phyloP scores from a whole-genome alignment of 495 filamentous ascomycete genomes.

The Penicillium pulvis region DNA sequence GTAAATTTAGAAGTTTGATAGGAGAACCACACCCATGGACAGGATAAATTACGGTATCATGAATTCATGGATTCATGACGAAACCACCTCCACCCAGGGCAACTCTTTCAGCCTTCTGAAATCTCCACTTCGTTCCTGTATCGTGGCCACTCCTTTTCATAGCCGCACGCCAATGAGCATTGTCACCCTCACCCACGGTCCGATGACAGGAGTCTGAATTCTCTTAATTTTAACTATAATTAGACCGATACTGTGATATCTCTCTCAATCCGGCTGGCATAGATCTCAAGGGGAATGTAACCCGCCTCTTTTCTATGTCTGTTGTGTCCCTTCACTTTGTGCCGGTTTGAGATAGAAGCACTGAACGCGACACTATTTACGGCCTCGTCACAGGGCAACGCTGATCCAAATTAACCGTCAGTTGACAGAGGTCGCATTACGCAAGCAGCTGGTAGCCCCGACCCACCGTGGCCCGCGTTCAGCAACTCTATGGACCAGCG shows the following conservation, averaged over 20 bases:
- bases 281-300: conserved; percentile 16
- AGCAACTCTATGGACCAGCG: conserved; percentile 40
- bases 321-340: not conserved
- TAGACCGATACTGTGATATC: not conserved
- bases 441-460: conserved; percentile 44
- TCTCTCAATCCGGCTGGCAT: conserved; percentile 1
- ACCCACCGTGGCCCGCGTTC: conserved; percentile 40
- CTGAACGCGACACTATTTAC: conserved; percentile 6
- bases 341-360: conserved; percentile 28
- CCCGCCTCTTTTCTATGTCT: not conserved
- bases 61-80: not conserved
- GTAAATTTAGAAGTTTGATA: not conserved
- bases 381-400: conserved; percentile 19
- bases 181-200: not conserved
- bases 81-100: not conserved
- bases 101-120: not conserved
- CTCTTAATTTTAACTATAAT: conserved; percentile 6
- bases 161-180: conserved; percentile 6
- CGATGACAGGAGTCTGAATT: not conserved
- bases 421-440: conserved; percentile 39
- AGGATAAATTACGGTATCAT: not conserved
- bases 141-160: conserved; percentile 27
- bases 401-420: conserved; percentile 43
- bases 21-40: too few relatives aligned
- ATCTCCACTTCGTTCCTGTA: not conserved